Percentiles rank a stretch among this genome's conserved stretches.
Conservation (phyloP, 108 stramenopile species). For the Skeletonema tropicum region DNA sequence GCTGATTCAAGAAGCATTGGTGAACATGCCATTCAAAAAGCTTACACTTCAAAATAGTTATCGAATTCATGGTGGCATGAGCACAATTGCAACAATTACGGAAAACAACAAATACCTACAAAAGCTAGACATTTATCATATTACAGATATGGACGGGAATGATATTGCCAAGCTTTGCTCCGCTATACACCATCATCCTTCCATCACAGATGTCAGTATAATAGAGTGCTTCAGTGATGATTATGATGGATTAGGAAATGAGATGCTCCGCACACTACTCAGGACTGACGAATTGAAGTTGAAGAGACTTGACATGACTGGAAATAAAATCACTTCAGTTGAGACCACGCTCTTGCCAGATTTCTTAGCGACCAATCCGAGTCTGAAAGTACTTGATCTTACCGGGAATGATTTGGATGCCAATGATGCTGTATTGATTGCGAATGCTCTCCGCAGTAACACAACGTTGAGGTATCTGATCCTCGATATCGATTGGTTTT, state of each 20-base stretch:
- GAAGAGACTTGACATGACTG: not conserved
- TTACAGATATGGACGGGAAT: not conserved
- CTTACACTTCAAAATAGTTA: not conserved
- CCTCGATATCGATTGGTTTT: too few relatives aligned
- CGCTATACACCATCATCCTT: not conserved
- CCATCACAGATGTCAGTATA: too few relatives aligned
- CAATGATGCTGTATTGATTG: not conserved
- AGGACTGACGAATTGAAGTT: not conserved
- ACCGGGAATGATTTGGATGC: not conserved
- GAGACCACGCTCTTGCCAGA: not conserved
- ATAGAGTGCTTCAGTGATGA: not conserved
- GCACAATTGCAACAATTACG: not conserved
- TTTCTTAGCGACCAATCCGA: conserved; percentile 3
- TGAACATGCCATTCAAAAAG: not conserved
- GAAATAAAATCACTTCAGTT: not conserved
- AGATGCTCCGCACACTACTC: not conserved
- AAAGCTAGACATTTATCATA: not conserved
- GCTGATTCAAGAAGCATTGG: not conserved
- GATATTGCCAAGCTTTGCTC: not conserved
- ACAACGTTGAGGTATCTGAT: not conserved
- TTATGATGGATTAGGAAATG: not conserved
- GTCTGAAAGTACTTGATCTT: not conserved
- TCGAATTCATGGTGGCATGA: not conserved
- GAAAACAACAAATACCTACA: not conserved
- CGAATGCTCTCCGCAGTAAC: not conserved